phyloP scores from a whole-genome alignment of 2,329 filamentous ascomycete species.

The Microascus cirrosus region DNA sequence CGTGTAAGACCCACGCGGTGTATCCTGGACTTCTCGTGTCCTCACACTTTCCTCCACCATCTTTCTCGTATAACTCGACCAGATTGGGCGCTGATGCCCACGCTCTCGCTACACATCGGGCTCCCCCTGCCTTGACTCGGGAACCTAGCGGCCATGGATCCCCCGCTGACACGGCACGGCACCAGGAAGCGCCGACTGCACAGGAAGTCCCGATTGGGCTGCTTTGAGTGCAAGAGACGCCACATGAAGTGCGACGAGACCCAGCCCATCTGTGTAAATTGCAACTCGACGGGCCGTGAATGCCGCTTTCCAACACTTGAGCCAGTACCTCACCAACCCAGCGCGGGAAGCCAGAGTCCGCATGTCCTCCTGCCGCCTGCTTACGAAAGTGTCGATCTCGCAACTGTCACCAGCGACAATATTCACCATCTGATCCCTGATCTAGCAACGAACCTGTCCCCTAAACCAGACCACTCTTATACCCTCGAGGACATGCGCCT shows the following conservation, averaged over 20 bases:
- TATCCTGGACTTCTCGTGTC: no score
- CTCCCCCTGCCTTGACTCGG: no score
- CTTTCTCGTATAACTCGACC: no score
- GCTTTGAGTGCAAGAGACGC: constrained; percentile 25
- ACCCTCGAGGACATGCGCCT: not conserved
- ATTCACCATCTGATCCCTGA: constrained; percentile 7
- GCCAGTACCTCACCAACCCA: no score
- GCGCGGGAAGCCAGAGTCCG: not conserved
- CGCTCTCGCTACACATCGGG: no score
- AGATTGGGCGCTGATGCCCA: no score
- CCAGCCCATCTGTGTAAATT: constrained; percentile 26
- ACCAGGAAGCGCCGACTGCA: not conserved
- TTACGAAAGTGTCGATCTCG: not conserved
- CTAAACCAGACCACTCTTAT: not conserved
- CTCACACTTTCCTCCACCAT: no score
- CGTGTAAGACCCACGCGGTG: no score
- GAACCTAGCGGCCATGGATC: no score
- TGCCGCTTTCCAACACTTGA: constrained; percentile 12
- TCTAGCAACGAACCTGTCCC: no score
- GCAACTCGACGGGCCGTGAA: constrained; percentile 20
- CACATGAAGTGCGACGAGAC: constrained; percentile 31
- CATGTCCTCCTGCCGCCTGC: no score
- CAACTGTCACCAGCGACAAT: not conserved
- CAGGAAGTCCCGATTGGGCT: constrained; percentile 25
- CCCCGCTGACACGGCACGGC: no score